Conservation (phyloP, 352 stramenopile genomes). For the Phytophthora pistaciae region DNA sequence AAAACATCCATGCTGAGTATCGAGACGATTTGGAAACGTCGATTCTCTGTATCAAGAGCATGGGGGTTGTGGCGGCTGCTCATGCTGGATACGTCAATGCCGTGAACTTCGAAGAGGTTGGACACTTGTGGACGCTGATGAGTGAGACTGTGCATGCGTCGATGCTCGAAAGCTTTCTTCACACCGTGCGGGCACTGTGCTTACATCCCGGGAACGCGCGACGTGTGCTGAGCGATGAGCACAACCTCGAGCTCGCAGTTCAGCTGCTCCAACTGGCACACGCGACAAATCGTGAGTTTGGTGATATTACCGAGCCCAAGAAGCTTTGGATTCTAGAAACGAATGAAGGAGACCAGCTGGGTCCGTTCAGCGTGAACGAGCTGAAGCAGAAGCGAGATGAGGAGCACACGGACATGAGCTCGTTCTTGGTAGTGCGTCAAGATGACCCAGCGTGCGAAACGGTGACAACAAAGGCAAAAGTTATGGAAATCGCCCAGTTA, state of each 20-base stretch:
- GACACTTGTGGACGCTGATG: constrained; percentile 73
- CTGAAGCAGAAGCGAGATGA: constrained; percentile 54
- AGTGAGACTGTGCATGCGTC: constrained; percentile 65
- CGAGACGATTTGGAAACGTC: constrained; percentile 70
- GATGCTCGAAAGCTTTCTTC: constrained; percentile 65
- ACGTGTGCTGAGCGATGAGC: constrained; percentile 53
- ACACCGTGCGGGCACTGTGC: constrained; percentile 66
- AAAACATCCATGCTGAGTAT: constrained; percentile 79
- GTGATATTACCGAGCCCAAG: constrained; percentile 29
- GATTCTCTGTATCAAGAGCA: constrained; percentile 67
- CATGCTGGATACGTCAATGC: constrained; percentile 46
- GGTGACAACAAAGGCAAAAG: constrained; percentile 29
- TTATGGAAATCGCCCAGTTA: constrained; percentile 80
- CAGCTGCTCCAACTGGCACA: constrained; percentile 78
- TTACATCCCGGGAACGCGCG: constrained; percentile 58
- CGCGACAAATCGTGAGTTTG: constrained; percentile 38
- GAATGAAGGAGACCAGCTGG: constrained; percentile 33
- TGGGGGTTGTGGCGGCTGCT: constrained; percentile 69
- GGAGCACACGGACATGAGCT: constrained; percentile 34
- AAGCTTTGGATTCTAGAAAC: constrained; percentile 65
- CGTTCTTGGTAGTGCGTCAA: constrained; percentile 41
- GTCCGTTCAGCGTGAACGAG: constrained; percentile 56
- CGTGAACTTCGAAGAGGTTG: constrained; percentile 75
- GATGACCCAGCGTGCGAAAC: constrained; percentile 49
- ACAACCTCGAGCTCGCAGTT: constrained; percentile 59